phyloP scores from a whole-genome alignment of 2,329 filamentous ascomycete genomes.

The Ceratocystis destructans region DNA sequence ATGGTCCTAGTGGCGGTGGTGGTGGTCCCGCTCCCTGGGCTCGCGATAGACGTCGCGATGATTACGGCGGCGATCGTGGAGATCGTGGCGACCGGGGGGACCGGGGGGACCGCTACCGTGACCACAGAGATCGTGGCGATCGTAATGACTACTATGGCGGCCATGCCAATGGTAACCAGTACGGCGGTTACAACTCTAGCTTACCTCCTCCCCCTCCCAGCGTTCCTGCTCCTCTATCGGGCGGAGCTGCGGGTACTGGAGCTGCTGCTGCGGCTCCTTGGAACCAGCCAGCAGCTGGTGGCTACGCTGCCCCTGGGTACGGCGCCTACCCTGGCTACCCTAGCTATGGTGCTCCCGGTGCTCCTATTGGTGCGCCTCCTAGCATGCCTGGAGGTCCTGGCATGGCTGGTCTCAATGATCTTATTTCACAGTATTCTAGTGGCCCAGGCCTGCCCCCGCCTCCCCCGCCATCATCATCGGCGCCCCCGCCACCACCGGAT shows the following conservation, averaged over 20 bases:
- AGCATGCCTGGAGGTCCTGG: conserved; percentile 31
- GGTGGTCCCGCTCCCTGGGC: conserved; percentile 47
- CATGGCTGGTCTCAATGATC: conserved; percentile 41
- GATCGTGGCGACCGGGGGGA: conserved; percentile 14
- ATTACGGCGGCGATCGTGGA: conserved; percentile 28
- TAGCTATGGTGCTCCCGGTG: conserved; percentile 40
- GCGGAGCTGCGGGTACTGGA: conserved; percentile 23
- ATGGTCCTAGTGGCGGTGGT: conserved; percentile 31
- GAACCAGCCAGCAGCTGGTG: conserved; percentile 36
- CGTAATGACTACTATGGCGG: conserved; percentile 22
- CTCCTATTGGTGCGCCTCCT: conserved; percentile 40
- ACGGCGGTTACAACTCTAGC: conserved; percentile 11
- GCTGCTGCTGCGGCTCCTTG: conserved; percentile 36
- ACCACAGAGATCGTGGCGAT: conserved; percentile 13
- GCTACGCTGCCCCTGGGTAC: conserved; percentile 40
- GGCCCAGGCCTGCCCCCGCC: conserved; percentile 40
- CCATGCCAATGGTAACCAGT: conserved; percentile 23
- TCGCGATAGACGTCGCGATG: conserved; percentile 42
- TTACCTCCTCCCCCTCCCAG: conserved; percentile 20
- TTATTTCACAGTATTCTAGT: conserved; percentile 52
- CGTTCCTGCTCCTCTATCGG: conserved; percentile 26
- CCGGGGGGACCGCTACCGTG: conserved; percentile 21
- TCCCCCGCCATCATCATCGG: conserved; percentile 42
- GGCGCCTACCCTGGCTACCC: conserved; percentile 36
- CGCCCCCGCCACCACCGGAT: conserved; percentile 44